phyloP scores from a whole-genome alignment of 2,329 filamentous ascomycete genomes.

The Amphichorda felina region DNA sequence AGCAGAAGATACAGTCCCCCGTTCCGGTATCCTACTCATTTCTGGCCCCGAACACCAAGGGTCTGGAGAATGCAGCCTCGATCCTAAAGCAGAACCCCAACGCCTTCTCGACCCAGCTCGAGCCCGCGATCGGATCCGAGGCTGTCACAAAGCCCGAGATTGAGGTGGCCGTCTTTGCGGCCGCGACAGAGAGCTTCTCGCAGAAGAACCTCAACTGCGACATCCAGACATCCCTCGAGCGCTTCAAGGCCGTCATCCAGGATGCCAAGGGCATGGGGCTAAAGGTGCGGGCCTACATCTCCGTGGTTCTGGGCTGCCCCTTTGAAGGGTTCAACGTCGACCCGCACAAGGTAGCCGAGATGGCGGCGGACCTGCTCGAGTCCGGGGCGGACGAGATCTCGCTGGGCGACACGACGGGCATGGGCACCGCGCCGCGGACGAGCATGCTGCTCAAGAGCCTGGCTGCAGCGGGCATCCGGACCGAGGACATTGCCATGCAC shows the following conservation, averaged over 20 bases:
- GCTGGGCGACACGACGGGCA: conserved; percentile 81
- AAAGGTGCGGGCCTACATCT: conserved; percentile 68
- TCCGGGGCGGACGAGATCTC: conserved; percentile 88
- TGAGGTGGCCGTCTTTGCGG: conserved; percentile 73
- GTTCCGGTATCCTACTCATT: conserved; percentile 63
- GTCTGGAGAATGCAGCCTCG: conserved; percentile 49
- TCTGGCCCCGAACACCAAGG: conserved; percentile 67
- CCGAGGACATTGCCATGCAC: conserved; percentile 66
- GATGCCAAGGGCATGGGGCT: conserved; percentile 53
- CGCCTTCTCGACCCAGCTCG: conserved; percentile 38
- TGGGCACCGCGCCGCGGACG: conserved; percentile 69
- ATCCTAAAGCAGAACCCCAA: conserved; percentile 40
- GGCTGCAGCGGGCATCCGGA: conserved; percentile 53
- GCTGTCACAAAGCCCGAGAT: conserved; percentile 33
- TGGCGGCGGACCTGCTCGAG: conserved; percentile 60
- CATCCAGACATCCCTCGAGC: conserved; percentile 59
- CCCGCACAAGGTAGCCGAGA: conserved; percentile 50
- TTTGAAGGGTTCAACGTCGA: conserved; percentile 57
- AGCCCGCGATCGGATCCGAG: conserved; percentile 22
- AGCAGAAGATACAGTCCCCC: conserved; percentile 39
- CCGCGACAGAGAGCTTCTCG: conserved; percentile 71
- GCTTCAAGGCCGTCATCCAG: conserved; percentile 59
- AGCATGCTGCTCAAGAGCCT: conserved; percentile 52
- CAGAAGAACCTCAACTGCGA: conserved; percentile 74
- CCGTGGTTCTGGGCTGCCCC: conserved; percentile 69